Evolutionary conservation across 139 green algal genomes (phyloP), one percentile per base, ranked within the genome.

Genomic region (Chlamydomonas incerta): DNA sequence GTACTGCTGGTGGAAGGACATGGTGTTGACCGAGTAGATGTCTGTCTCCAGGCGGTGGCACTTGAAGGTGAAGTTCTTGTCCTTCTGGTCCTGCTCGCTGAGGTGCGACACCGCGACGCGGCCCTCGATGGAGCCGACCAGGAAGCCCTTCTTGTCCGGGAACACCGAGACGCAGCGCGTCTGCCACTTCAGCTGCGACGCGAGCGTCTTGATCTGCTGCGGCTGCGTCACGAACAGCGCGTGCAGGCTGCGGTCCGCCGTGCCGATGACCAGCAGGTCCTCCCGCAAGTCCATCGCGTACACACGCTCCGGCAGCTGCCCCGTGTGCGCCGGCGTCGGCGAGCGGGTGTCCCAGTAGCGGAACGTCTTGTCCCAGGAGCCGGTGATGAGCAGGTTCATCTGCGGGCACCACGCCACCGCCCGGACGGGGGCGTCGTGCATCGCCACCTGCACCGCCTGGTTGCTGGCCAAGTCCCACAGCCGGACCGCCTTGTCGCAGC

Each of bases 51-150:
- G 34, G 17, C 96, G 89, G 85, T 99, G 97, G 91, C 97, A 99
- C 88, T 98, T 97, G 87, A 95, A 95, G 11, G 94, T 96, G 88
- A 93, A 93, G 89, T 92, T 92, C 71, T 91, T 91, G 20, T 70
- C 67, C 79, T 85, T 85, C 13, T 68, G 34, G 68, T 86, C 74
- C 28, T 60, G 68, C 41, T 99, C 97, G 73, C 98, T 96, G 26
- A 99, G 92, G 87, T 99, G 96, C 29, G 99, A 96, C 81, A 99
- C 97, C n/a, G 96, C 97, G 67, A 99, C 97, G 34, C 97, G 93
- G 20, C 97, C 97, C 87, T 99, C 95, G 14, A 98, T 95, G 58
- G 92, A 97, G 9, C 97, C 96, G 26, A 99, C 87, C 77, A 99
- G 88, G 91, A 97, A 99, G 50, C 97, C 97, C 14, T 88, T 94